Percentiles rank a stretch among this genome's conserved stretches.
phyloP scores from a whole-genome alignment of 495 filamentous ascomycete species.

The Eremomyces bilateralis region DNA sequence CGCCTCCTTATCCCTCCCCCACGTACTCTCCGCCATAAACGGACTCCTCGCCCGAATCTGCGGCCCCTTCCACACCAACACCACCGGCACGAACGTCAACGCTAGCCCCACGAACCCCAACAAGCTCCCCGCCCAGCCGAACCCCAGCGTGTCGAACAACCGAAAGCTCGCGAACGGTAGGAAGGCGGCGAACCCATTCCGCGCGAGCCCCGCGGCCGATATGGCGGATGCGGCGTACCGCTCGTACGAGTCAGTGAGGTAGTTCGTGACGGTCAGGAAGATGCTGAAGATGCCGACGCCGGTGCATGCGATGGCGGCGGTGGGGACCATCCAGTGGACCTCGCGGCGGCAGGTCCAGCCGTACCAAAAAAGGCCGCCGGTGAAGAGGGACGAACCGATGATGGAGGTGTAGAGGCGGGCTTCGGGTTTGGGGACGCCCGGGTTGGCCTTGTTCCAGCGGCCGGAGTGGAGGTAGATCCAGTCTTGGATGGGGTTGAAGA shows the following conservation, averaged over 20 bases:
- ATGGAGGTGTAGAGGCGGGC: constrained; percentile 11
- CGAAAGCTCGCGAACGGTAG: constrained; percentile 16
- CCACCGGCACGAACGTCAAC: constrained; percentile 17
- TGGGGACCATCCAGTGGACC: constrained; percentile 13
- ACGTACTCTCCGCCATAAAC: too few species aligned
- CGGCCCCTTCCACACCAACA: constrained; percentile 13
- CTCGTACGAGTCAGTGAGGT: constrained; percentile 20
- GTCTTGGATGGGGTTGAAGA: constrained; percentile 9
- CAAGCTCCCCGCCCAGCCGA: constrained; percentile 18
- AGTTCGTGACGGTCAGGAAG: constrained; percentile 13
- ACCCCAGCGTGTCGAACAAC: constrained; percentile 17
- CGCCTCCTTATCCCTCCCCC: too few species aligned
- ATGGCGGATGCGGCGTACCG: constrained; percentile 20
- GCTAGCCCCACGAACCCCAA: constrained; percentile 15
- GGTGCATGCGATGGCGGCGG: constrained; percentile 10
- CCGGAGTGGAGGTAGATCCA: constrained; percentile 11
- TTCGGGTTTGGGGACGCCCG: constrained; percentile 12
- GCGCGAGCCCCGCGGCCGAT: constrained; percentile 17
- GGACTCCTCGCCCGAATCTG: constrained; percentile 14
- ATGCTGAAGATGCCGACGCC: constrained; percentile 12
- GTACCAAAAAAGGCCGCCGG: constrained; percentile 13
- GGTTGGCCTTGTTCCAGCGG: constrained; percentile 9
- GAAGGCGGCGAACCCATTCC: constrained; percentile 21
- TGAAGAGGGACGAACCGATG: constrained; percentile 11
- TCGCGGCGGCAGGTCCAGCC: constrained; percentile 10